Base-by-base conservation (phyloP, 169 alveolate genomes). In the Plasmodium billcollinsi region DNA sequence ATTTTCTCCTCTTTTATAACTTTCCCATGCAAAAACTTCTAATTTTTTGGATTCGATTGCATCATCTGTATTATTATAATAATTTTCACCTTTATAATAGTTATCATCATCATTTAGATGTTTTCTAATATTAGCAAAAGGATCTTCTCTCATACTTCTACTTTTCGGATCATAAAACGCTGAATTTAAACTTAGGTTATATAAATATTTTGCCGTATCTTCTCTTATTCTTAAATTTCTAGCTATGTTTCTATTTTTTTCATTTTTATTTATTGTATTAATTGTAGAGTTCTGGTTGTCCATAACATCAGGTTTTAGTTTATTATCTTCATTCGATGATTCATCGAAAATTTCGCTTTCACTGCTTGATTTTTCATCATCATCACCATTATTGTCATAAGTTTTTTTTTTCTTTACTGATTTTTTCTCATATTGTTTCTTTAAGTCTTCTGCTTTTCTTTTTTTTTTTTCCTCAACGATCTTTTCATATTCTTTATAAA, bases 81-180 rank as follows among this genome's bases (percentile, higher is more conserved):
- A 93, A 94, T 97, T 97, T 93, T 97, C 99, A 1, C 99, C 99
- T 11, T 97, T 91, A 92, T 93, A 97, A 47, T 93, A 89, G 29
- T 94, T 93, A 69, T 90, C 93, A 72, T 94, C 91, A 21, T 93
- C 90, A 70, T 74, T 70, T 58, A 88, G 70, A 74, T 74, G 52
- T 62, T 70, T 50, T 43, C 78, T 9, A 54, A 88, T 80, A 47
- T 94, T 94, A 33, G 91, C 66, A 26, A 96, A 78, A 18, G 98
- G 99, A 78, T 97, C 97, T 67, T 96, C 99, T 56, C 99, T 94
- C 99, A 98, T 96, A 39, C 99, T 94, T 72, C 99, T 94, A 24
- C 98, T 96, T 88, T 99, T 99, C 26, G 99, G 99, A 90, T 98
- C 99, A 94, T 98, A 98, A 88, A 78, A 96, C 33, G 99, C 99